Evolutionary conservation across 1,284 basidiomycete genomes (phyloP), one percentile per base, ranked within the genome.

Genomic region (Chalciporus sp.): DNA sequence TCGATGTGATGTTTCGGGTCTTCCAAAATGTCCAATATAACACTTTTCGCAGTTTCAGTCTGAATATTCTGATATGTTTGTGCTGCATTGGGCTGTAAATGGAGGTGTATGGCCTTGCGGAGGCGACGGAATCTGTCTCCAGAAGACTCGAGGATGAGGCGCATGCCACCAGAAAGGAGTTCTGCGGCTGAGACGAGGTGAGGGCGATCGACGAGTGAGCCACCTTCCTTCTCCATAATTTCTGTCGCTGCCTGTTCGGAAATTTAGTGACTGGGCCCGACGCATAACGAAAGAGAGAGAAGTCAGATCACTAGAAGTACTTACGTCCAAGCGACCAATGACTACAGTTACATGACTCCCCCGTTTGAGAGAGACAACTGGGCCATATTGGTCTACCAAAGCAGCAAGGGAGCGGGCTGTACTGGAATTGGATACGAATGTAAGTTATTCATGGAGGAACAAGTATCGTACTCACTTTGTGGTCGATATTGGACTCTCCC

Each of bases 1-100:
- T 60, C 55, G n/a, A 72, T 59, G 56, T 75, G 72, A 9, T 57
- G 44, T 2, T 69, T 62, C 0, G 76, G 75, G 6, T 69, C 57
- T 2, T 65, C 57, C 29, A 77, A 47, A 23, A 77, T 68, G 52
- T 78, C 75, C 1, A 74, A 58, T n/a, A 78, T 61, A 29, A 74
- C 59, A 6, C 67, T 57, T 35, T 66, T 68, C 2, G 74, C 75
- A 1, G 67, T 61, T 16, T 59, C 55, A 31, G 60, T 56, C 52
- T 79, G 75, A 5, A 73, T 56, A 0, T 67, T 62, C 42, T 71
- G 64, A 54, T 78, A 74, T 7, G 56, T 58, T n/a, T 62, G 56
- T 0, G 69, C 67, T 0, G 60, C 65, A 45, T 67, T 69, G 7
- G 69, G 68, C 53, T 75, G 74, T 8, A 78, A 62, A 39, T 74